Percentiles rank a stretch among this genome's conserved stretches.
phyloP scores from a whole-genome alignment of 2,329 filamentous ascomycete species.

The Furcasterigmium furcatum region DNA sequence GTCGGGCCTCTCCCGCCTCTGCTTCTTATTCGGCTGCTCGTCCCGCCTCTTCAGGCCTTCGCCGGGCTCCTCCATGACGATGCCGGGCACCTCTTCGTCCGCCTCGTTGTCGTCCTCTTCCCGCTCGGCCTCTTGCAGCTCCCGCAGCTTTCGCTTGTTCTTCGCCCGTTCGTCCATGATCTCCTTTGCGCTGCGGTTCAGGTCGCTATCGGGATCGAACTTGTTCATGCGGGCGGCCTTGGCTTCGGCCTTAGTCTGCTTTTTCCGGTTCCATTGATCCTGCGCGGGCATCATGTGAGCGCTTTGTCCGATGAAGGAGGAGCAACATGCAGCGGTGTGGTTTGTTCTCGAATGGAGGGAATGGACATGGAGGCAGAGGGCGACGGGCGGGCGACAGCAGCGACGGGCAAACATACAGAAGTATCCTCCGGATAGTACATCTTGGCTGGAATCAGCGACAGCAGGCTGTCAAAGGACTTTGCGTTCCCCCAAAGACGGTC shows the following conservation, averaged over 20 bases:
- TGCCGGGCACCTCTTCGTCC: conserved; percentile 46
- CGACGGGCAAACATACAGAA: conserved; percentile 57
- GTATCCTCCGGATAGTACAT: conserved; percentile 87
- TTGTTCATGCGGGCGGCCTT: conserved; percentile 81
- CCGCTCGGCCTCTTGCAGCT: conserved; percentile 47
- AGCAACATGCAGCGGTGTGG: background rate
- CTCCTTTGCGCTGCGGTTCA: conserved; percentile 82
- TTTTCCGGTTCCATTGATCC: conserved; percentile 94
- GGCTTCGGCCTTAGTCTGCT: conserved; percentile 90
- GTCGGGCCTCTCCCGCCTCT: conserved; percentile 32
- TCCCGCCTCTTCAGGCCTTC: conserved; percentile 56
- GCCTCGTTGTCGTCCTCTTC: conserved; percentile 27
- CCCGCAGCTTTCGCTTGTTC: conserved; percentile 78
- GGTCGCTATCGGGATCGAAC: conserved; percentile 81
- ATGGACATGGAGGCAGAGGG: background rate
- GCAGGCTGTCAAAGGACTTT: conserved; percentile 79
- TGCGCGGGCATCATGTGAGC: conserved; percentile 28
- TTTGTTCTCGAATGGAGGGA: background rate
- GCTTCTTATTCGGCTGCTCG: conserved; percentile 54
- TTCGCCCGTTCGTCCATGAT: conserved; percentile 77
- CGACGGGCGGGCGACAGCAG: background rate
- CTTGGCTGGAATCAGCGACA: conserved; percentile 86
- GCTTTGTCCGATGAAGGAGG: background rate
- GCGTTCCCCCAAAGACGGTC: conserved; percentile 37
- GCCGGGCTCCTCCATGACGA: conserved; percentile 58